A percentile compares a stretch with the other conserved stretches of the same genome.
phyloP scores from a whole-genome alignment of 2,329 filamentous ascomycete genomes.

The Dothistroma pini region DNA sequence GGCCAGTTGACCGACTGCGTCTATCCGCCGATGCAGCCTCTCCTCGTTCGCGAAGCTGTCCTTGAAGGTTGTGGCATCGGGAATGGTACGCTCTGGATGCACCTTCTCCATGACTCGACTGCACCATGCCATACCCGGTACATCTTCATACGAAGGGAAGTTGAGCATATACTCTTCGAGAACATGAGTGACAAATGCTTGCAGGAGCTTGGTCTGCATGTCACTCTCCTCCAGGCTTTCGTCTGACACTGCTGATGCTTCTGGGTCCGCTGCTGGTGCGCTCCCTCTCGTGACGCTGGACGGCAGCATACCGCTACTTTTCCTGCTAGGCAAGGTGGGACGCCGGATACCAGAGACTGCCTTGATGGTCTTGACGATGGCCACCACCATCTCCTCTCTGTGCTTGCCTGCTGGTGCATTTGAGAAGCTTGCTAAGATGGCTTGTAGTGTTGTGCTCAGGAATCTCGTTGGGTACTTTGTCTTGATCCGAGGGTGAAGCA shows the following conservation, averaged over 20 bases:
- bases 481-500: constrained; percentile 69
- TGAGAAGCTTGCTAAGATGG: constrained; percentile 65
- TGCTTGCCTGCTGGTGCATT: constrained; percentile 46
- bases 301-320: constrained; percentile 43
- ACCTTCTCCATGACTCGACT: constrained; percentile 64
- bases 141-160: constrained; percentile 41
- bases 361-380: constrained; percentile 67
- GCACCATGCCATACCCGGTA: constrained; percentile 50
- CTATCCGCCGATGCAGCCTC: constrained; percentile 58
- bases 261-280: constrained; percentile 53
- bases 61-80: constrained; percentile 58
- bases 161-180: constrained; percentile 69
- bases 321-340: constrained; percentile 59
- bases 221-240: constrained; percentile 53
- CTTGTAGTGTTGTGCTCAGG: constrained; percentile 70
- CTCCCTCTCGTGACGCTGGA: constrained; percentile 21
- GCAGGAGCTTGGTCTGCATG: constrained; percentile 62
- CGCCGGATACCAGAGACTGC: constrained; percentile 64
- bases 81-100: constrained; percentile 61
- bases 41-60: constrained; percentile 63
- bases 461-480: constrained; percentile 76
- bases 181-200: constrained; percentile 74
- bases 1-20: constrained; percentile 68
- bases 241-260: constrained; percentile 45
- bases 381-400: constrained; percentile 62